Evolutionary conservation across 1,139 yeast species (phyloP), one percentile per base, ranked within the genome.

Genomic region (Magnusiomyces ingens): DNA sequence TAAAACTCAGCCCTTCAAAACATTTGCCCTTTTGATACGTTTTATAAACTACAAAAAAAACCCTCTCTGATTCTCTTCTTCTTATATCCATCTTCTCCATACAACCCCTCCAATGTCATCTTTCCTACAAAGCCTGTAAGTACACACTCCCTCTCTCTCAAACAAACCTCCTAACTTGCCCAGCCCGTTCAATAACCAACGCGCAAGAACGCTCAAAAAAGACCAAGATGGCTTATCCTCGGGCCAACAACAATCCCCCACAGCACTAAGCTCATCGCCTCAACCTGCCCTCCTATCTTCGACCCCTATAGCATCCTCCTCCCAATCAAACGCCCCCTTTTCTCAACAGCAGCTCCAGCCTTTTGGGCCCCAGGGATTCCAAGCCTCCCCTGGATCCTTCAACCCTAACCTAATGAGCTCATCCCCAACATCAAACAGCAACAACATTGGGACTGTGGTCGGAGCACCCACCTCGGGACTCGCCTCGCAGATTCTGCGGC

Each of bases 401-500:
- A 26, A 26, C 8, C 32, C 32, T 5, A 26, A 26, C 8, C 4
- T 26, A 5, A 26, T 26, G 32, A 8, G 32, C 32, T 26, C 32
- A 26, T 26, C 32, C 8, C 32, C 32, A 26, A 26, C 4, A n/a
- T n/a, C 44, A 5, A 18, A 18, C 29, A 29, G 35, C n/a, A 32
- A 12, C 13, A 17, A 17, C 19, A 37, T 45, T 15, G 48, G 48
- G 12, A 45, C 48, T 2, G 48, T 45, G 8, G 38, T 48, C 11
- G 50, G 44, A 2, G 50, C 63, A 60, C 46, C 62, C 42, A 49
- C 60, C 55, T 44, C 57, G 53, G 46, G 58, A 43, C 52, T 65
- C 55, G 57, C 53, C 21, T 60, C 61, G 11, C 69, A 65, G 49
- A 62, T 67, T 44, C 68, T 74, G 32, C 79, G 95, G 56, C 84